phyloP scores from a whole-genome alignment of 108 stramenopile species.

The Skeletonema marinoi region DNA sequence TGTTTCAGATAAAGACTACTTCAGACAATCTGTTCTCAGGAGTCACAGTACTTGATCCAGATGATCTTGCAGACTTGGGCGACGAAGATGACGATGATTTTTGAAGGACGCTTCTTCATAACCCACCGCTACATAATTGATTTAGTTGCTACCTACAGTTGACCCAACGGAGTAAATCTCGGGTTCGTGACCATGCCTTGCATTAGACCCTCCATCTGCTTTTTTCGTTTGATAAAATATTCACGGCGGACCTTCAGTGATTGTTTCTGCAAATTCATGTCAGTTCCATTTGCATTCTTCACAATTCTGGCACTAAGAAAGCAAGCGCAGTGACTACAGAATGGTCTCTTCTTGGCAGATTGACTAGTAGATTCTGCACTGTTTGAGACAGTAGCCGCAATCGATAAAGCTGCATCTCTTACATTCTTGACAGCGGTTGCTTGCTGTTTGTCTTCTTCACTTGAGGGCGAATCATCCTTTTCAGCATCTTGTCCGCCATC shows the following conservation, averaged over 20 bases:
- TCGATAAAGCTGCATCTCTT: constrained; percentile 15
- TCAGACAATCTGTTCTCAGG: not conserved
- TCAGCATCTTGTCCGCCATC: not conserved
- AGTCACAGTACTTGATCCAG: not conserved
- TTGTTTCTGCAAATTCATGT: constrained; percentile 46
- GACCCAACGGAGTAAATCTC: constrained; percentile 9
- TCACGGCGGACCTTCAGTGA: constrained; percentile 27
- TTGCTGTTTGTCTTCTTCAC: not conserved
- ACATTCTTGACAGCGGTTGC: not conserved
- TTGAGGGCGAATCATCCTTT: not conserved
- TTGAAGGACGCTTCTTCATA: not conserved
- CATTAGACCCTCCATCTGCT: constrained; percentile 15
- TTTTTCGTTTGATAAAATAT: constrained; percentile 24
- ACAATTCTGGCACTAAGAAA: constrained; percentile 41
- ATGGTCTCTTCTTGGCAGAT: not conserved
- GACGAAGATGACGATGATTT: constrained; percentile 4
- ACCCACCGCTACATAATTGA: not conserved
- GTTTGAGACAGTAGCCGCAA: constrained; percentile 11
- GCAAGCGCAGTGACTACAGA: constrained; percentile 25
- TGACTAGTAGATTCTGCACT: not conserved
- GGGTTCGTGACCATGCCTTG: not conserved
- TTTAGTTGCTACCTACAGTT: not conserved
- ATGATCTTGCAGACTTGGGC: constrained; percentile 1
- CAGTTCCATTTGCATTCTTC: constrained; percentile 53
- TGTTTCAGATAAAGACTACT: not conserved